phyloP scores from a whole-genome alignment of 2,329 filamentous ascomycete genomes.

The Chrysosporium queenslandicum region DNA sequence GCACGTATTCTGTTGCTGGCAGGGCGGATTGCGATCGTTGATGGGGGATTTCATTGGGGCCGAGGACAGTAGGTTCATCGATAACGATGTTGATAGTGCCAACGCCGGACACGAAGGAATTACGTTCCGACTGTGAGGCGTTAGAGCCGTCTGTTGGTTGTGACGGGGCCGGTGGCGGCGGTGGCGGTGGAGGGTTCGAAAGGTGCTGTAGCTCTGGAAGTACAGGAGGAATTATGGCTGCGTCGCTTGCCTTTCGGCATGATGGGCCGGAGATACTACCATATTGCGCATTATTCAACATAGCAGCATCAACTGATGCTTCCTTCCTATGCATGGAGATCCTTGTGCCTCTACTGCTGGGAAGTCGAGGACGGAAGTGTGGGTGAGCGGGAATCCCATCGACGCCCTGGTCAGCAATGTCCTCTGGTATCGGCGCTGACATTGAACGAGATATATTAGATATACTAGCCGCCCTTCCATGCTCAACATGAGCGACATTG shows the following conservation, averaged over 20 bases:
- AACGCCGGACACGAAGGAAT: conserved; percentile 29
- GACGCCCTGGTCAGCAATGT: conserved; percentile 23
- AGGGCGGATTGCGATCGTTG: conserved; percentile 4
- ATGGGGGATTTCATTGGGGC: not conserved
- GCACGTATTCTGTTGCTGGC: conserved; percentile 20
- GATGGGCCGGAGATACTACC: conserved; percentile 9
- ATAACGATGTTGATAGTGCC: conserved; percentile 35
- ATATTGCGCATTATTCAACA: conserved; percentile 8
- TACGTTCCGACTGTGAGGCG: conserved; percentile 15
- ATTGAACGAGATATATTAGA: conserved; percentile 32
- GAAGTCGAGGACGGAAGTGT: conserved; percentile 32
- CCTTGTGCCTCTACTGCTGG: conserved; percentile 29
- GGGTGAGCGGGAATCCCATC: conserved; percentile 33
- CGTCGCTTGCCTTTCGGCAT: conserved; percentile 12
- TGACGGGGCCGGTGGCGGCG: conserved; percentile 13
- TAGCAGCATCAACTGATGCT: conserved; percentile 9
- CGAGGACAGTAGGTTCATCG: conserved; percentile 23
- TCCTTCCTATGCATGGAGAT: conserved; percentile 10
- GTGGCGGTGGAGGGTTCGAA: conserved; percentile 44
- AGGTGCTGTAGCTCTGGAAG: conserved; percentile 55
- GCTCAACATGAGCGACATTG: not conserved
- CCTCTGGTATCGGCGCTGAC: conserved; percentile 30
- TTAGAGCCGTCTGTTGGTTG: not conserved
- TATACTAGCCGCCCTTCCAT: conserved; percentile 18
- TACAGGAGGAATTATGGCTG: conserved; percentile 36